These are phyloP conservation scores for Chlorella sp. DNA, from an alignment of 139 green algal genomes.

Conservation along the genomic window DNA sequence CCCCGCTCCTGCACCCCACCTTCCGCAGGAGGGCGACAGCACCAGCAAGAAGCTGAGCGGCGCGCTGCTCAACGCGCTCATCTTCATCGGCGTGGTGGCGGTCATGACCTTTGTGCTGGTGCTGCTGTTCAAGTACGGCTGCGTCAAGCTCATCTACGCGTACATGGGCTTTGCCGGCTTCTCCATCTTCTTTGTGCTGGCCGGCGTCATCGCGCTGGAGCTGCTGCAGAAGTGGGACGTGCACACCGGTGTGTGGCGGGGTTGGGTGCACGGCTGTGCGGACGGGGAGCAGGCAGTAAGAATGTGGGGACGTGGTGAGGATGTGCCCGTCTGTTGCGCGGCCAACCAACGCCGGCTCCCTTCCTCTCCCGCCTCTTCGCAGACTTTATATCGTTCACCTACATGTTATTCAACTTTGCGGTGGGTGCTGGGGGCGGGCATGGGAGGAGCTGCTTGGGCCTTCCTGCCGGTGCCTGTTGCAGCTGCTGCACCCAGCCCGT, in stretches of 20 bases:
- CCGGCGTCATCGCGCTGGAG: conserved; percentile 70
- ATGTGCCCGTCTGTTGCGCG: too few species aligned
- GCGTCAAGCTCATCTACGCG: neutral
- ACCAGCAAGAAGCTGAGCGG: conserved; percentile 83
- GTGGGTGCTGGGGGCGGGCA: conserved; percentile 63
- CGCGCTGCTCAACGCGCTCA: conserved; percentile 89
- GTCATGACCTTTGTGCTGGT: conserved; percentile 93
- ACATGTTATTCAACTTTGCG: conserved; percentile 95
- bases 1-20: neutral
- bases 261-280: too few species aligned
- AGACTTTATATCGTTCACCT: conserved; percentile 86
- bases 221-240: conserved; percentile 67
- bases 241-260: conserved; percentile 48
- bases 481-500: too few species aligned
- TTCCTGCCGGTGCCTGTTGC: too few species aligned
- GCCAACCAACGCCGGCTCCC: too few species aligned
- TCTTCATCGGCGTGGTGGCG: conserved; percentile 89
- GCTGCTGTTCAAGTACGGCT: conserved; percentile 90
- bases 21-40: conserved; percentile 74
- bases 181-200: conserved; percentile 95
- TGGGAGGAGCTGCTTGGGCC: too few species aligned
- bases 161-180: conserved; percentile 97
- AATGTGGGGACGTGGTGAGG: too few species aligned
- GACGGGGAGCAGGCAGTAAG: too few species aligned
- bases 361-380: too few species aligned